phyloP scores from a whole-genome alignment of 148 eudicot species.

The Rhododendron molle region DNA sequence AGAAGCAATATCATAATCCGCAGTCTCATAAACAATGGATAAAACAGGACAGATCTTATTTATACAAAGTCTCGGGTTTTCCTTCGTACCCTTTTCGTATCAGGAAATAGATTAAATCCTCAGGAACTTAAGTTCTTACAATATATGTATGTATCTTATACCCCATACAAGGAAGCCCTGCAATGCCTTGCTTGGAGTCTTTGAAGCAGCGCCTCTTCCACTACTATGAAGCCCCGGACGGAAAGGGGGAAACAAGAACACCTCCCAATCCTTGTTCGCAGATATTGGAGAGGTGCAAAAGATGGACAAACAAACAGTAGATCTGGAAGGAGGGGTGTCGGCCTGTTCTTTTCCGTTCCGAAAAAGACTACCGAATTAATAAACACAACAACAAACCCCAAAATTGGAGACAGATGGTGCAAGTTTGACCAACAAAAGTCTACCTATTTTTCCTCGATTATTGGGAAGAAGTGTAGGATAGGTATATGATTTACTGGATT shows the following conservation, averaged over 20 bases:
- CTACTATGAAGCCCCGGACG: slow-evolving; percentile 22
- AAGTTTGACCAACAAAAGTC: slow-evolving; percentile 8
- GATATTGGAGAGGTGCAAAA: neutral
- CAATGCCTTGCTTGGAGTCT: slow-evolving; percentile 17
- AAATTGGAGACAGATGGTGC: slow-evolving; percentile 26
- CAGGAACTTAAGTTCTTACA: slow-evolving; percentile 16
- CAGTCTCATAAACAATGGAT: slow-evolving; percentile 14
- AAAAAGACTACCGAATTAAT: slow-evolving; percentile 26
- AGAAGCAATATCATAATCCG: neutral
- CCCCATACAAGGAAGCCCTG: slow-evolving; percentile 13
- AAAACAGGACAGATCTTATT: slow-evolving; percentile 9
- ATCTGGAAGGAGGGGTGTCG: slow-evolving; percentile 9
- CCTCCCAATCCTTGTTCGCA: slow-evolving; percentile 23
- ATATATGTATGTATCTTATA: slow-evolving; percentile 14
- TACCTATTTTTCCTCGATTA: slow-evolving; percentile 22
- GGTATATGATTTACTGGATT: slow-evolving; percentile 23
- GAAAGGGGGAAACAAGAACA: slow-evolving; percentile 19
- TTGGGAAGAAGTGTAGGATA: slow-evolving; percentile 19
- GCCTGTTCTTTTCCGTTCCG: slow-evolving; percentile 12
- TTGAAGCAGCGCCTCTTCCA: slow-evolving; percentile 7
- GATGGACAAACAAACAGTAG: slow-evolving; percentile 1
- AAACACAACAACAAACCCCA: slow-evolving; percentile 26
- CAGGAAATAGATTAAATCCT: slow-evolving; percentile 9
- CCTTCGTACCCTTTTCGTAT: slow-evolving; percentile 10
- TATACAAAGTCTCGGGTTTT: slow-evolving; percentile 13